phyloP scores from a whole-genome alignment of 495 filamentous ascomycete genomes.

The Penicillium mononematosum region DNA sequence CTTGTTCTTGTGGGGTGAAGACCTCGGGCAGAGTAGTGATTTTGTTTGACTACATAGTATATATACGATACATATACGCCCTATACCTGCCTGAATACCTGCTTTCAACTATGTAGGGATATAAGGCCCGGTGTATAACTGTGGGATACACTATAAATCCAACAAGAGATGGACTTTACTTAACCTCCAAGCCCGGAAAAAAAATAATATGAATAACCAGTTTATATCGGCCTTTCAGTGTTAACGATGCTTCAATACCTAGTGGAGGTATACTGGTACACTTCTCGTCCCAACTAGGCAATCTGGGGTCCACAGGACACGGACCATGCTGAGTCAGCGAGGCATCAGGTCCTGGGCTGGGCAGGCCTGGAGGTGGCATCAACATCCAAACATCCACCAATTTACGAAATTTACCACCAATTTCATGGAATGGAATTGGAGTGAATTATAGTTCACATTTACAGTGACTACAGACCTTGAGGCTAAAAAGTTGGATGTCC shows the following conservation, averaged over 20 bases:
- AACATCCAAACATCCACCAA: neutral
- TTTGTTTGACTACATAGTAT: too few species aligned
- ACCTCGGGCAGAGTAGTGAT: neutral
- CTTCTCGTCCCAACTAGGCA: neutral
- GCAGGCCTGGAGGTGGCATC: neutral
- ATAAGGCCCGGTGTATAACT: too few species aligned
- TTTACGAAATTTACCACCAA: neutral
- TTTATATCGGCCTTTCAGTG: neutral
- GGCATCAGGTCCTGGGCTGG: too few species aligned
- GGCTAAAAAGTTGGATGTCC: neutral
- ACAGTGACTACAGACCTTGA: neutral
- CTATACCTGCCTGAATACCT: too few species aligned
- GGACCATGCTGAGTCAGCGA: constrained; percentile 5
- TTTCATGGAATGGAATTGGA: neutral
- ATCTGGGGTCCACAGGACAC: neutral
- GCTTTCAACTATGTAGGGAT: too few species aligned
- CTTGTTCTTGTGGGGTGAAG: neutral
- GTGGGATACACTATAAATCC: neutral
- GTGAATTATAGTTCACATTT: neutral
- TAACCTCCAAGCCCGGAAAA: neutral
- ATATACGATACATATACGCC: too few species aligned
- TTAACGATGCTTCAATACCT: neutral
- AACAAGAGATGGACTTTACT: neutral
- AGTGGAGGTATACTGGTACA: neutral
- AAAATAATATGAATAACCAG: neutral